These are phyloP conservation scores for Tuctoria greenei DNA, from an alignment of 176 grass and related monocot genomes.

Conservation along the genomic window DNA sequence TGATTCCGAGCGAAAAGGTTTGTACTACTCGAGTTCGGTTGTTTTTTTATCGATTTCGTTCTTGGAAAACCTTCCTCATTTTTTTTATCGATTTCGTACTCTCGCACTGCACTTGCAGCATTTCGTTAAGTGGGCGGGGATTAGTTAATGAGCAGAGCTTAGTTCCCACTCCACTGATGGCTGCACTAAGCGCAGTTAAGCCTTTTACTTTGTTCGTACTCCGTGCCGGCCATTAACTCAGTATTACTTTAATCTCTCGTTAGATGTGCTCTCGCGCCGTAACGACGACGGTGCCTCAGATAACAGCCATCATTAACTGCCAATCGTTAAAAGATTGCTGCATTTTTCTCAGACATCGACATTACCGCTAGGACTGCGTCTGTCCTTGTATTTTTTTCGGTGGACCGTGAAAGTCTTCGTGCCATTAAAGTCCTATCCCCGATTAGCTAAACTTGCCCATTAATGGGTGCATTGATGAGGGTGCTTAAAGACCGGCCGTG, in stretches of 20 bases:
- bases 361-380: constrained; percentile 50
- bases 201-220: constrained; percentile 38
- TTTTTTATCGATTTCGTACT: constrained; percentile 10
- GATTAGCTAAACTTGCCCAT: constrained; percentile 42
- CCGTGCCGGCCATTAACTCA: constrained; percentile 25
- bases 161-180: constrained; percentile 33
- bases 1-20: too few species aligned
- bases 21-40: not conserved
- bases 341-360: not conserved
- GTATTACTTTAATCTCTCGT: constrained; percentile 36
- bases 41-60: not conserved
- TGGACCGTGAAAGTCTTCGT: constrained; percentile 23
- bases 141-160: constrained; percentile 40
- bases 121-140: not conserved
- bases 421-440: constrained; percentile 25
- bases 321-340: not conserved
- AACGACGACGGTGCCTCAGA: constrained; percentile 54
- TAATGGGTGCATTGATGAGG: constrained; percentile 43
- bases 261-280: constrained; percentile 47
- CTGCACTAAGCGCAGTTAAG: constrained; percentile 39
- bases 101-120: not conserved
- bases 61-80: not conserved
- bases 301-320: constrained; percentile 14
- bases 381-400: not conserved
- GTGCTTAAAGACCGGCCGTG: constrained; percentile 34